These are phyloP conservation scores for Geotrichum restrictum DNA, from an alignment of 1,139 yeast genomes.

Conservation along the genomic window DNA sequence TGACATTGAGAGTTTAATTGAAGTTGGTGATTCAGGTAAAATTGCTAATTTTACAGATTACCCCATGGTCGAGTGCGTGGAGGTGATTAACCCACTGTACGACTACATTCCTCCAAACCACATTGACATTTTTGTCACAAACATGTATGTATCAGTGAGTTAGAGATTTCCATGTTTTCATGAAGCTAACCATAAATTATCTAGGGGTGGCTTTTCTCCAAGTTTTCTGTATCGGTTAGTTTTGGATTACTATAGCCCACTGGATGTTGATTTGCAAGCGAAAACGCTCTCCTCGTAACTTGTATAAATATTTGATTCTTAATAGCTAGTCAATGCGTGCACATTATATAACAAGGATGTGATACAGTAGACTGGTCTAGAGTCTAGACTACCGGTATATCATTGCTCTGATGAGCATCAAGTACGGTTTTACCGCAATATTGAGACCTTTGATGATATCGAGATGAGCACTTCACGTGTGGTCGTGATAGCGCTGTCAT, in stretches of 20 bases:
- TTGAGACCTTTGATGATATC: no score
- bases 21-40: slow-evolving; percentile 89
- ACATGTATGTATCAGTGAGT: slow-evolving; percentile 46
- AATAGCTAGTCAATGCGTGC: not conserved
- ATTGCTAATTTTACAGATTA: slow-evolving; percentile 70
- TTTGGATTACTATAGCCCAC: slow-evolving; percentile 85
- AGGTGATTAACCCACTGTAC: slow-evolving; percentile 84
- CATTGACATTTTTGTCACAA: slow-evolving; percentile 89
- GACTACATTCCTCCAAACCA: slow-evolving; percentile 93
- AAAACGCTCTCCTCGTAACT: not conserved
- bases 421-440: no score
- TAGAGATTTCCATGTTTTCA: not conserved
- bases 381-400: no score
- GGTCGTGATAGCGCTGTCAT: no score
- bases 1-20: slow-evolving; percentile 80
- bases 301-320: no score
- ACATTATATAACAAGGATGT: no score
- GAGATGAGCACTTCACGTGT: no score
- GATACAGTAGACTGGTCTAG: no score
- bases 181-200: not conserved
- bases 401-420: no score
- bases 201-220: slow-evolving; percentile 88
- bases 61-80: slow-evolving; percentile 59
- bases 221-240: slow-evolving; percentile 93
- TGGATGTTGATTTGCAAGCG: slow-evolving; percentile 51